Base-by-base conservation (phyloP, 164 flowering plant species). In the Paratinospora sagittata region DNA sequence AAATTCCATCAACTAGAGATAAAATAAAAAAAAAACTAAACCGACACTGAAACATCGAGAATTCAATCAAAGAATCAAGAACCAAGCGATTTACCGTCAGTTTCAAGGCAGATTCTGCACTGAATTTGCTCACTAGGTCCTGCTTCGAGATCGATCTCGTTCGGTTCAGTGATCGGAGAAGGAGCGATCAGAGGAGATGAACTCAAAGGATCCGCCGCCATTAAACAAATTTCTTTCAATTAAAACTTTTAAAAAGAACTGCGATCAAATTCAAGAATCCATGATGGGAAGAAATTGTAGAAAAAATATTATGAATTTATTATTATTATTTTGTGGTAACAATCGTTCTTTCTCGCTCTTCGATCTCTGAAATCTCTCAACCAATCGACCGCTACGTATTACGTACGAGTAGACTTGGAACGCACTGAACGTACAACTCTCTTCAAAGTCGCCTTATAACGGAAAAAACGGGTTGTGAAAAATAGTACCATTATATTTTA, bases 81-180 rank as follows among this genome's bases (percentile, higher is more conserved):
- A 3, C n/a, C 1, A 52, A 8, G 6, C 7, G 8, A 49, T 16
- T 34, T 82, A 95, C 99, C 97, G 49, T 95, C 97, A 3, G 90
- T 84, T 78, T 95, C 97, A 55, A 95, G 97, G 80, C 99, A 95
- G 80, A 95, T 95, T 72, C 99, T 82, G 86, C 97, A 95, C 82
- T 95, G n/a, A n/a, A n/a, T n/a, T n/a, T n/a, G n/a, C n/a, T n/a
- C n/a, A n/a, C n/a, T n/a, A n/a, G n/a, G n/a, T 6, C 97, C 97
- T 0, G 96, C 97, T 79, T 95, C 97, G 49, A 91, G 94, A 81
- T 92, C 99, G 81, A 95, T 87, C 78, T 84, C 86, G 55, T 62
- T 27, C 26, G 81, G 82, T 21, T 82, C 82, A 17, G 70, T 27
- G 74, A 83, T 79, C 72, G 87, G 86, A 45, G 81, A 27, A 19